Conservation (phyloP, 2,329 filamentous ascomycete genomes). For the Rachicladosporium sp. region DNA sequence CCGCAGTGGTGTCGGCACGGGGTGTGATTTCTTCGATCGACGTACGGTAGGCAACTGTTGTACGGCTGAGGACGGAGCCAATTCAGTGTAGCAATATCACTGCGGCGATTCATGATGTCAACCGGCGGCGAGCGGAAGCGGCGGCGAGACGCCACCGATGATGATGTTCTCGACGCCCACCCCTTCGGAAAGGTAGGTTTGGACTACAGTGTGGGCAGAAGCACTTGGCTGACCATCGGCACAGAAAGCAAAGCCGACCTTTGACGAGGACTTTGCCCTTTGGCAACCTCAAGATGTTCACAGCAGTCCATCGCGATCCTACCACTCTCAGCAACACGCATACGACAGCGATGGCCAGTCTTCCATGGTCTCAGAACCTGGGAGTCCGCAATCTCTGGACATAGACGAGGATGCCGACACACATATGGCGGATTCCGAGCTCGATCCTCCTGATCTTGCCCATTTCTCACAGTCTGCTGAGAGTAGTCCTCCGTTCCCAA, state of each 20-base stretch:
- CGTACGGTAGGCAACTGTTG: too few relatives aligned
- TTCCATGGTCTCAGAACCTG: conserved; percentile 21
- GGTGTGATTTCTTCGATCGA: too few relatives aligned
- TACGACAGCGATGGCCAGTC: conserved; percentile 22
- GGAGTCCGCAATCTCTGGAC: conserved; percentile 18
- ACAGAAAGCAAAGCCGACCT: conserved; percentile 5
- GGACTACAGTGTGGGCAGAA: neutral
- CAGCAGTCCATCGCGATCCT: conserved; percentile 3
- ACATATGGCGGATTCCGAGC: too few relatives aligned
- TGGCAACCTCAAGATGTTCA: conserved; percentile 5
- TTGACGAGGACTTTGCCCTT: conserved; percentile 1
- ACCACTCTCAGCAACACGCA: conserved; percentile 12
- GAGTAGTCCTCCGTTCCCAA: too few relatives aligned
- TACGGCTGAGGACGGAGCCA: too few relatives aligned
- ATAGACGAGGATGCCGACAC: conserved; percentile 14
- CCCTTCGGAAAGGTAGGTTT: conserved; percentile 4
- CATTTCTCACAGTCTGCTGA: too few relatives aligned
- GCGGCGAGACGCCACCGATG: conserved; percentile 4
- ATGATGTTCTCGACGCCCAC: neutral
- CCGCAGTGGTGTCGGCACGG: too few relatives aligned
- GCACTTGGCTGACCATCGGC: neutral
- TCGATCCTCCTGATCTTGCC: too few relatives aligned
- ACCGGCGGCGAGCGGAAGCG: conserved; percentile 1
- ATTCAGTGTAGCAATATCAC: neutral
- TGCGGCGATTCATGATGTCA: conserved; percentile 1